phyloP scores from a whole-genome alignment of 257 asterid species.

The Nemophila menziesii region DNA sequence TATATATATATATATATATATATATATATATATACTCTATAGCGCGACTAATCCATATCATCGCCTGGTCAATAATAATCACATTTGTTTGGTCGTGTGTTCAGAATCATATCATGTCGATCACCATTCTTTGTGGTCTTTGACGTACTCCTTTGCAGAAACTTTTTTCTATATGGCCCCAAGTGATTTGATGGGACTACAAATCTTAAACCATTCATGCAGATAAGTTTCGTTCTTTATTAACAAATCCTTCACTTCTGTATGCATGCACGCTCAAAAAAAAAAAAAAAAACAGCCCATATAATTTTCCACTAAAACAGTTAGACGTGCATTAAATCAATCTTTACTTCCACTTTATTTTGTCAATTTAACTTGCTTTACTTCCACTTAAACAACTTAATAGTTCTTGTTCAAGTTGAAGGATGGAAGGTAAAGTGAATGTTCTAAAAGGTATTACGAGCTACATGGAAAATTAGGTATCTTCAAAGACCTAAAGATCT shows the following conservation, averaged over 20 bases:
- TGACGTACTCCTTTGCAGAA: not conserved
- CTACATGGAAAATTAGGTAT: too few species aligned
- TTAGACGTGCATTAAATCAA: not conserved
- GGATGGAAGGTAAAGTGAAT: too few species aligned
- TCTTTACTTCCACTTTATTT: too few species aligned
- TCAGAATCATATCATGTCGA: not conserved
- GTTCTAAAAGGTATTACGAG: too few species aligned
- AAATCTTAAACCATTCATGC: slow-evolving; percentile 14
- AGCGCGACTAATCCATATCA: not conserved
- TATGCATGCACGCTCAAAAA: slow-evolving; percentile 3
- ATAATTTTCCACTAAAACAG: too few species aligned
- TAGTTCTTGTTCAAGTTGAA: too few species aligned
- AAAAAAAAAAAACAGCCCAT: too few species aligned
- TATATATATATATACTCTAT: too few species aligned
- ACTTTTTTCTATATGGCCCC: slow-evolving; percentile 14
- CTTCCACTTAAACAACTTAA: not conserved
- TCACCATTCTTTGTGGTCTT: not conserved
- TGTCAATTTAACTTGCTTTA: too few species aligned
- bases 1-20: too few species aligned
- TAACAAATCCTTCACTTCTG: slow-evolving; percentile 9
- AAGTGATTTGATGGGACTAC: slow-evolving; percentile 27
- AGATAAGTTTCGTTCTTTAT: slow-evolving; percentile 4
- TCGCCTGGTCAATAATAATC: not conserved
- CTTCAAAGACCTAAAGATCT: too few species aligned
- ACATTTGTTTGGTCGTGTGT: not conserved